Evolutionary conservation across 192 early-diverging fungal genomes (phyloP).

Genomic region (Podila epigama): DNA sequence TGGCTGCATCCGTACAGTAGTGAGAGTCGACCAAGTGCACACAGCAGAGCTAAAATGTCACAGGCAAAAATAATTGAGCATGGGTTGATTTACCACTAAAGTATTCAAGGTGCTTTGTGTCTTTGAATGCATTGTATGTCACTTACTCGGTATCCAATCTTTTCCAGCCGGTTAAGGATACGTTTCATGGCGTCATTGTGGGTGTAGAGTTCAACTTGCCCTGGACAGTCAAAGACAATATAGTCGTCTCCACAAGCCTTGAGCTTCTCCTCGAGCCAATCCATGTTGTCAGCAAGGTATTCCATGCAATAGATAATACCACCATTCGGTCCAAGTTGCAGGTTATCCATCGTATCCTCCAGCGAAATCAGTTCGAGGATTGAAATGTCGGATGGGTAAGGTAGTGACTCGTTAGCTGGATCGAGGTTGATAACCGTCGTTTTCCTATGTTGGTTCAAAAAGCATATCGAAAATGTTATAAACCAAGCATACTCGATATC

Average conservation of each 20-base stretch:
- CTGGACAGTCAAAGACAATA: slow-evolving; percentile 96
- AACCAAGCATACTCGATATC: no score
- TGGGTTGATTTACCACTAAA: background rate
- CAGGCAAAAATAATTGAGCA: slow-evolving; percentile 3
- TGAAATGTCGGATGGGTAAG: slow-evolving; percentile 83
- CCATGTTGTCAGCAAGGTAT: slow-evolving; percentile 89
- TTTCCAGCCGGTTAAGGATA: slow-evolving; percentile 75
- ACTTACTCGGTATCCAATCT: slow-evolving; percentile 72
- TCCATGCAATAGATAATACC: slow-evolving; percentile 98
- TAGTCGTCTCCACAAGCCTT: slow-evolving; percentile 77
- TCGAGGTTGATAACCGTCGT: slow-evolving; percentile 96
- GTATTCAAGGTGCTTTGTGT: no score
- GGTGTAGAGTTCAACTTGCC: slow-evolving; percentile 98
- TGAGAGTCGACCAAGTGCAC: slow-evolving; percentile 92
- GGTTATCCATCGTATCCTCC: slow-evolving; percentile 91
- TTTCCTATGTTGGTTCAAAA: slow-evolving; percentile 49
- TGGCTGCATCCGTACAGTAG: slow-evolving; percentile 90
- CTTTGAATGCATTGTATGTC: no score
- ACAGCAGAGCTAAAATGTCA: slow-evolving; percentile 65
- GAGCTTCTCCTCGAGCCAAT: slow-evolving; percentile 88
- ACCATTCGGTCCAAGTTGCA: slow-evolving; percentile 94
- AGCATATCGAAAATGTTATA: background rate
- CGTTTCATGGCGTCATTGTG: slow-evolving; percentile 87
- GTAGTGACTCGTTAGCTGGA: slow-evolving; percentile 92
- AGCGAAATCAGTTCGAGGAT: slow-evolving; percentile 92